Evolutionary conservation across 176 grass and related monocot genomes (phyloP).

Genomic region (Puya raimondii): DNA sequence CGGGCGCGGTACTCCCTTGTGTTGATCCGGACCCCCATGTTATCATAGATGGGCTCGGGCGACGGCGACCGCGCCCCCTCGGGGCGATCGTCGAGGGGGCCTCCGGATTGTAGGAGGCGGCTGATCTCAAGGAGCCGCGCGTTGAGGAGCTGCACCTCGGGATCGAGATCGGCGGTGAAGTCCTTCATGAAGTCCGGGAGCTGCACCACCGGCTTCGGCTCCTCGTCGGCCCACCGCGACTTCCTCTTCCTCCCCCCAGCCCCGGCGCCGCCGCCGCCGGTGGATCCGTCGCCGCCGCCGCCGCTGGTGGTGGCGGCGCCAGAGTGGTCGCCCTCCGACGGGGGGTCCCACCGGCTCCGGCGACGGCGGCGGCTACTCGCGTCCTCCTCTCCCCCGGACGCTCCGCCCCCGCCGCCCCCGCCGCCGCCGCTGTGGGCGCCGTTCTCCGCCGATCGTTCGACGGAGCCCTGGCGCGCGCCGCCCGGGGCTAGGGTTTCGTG

Average conservation of each 20-base stretch:
- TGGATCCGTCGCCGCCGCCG: constrained; percentile 47
- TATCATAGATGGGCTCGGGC: constrained; percentile 61
- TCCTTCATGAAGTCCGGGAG: constrained; percentile 99
- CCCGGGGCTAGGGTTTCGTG: constrained; percentile 40
- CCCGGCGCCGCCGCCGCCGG: constrained; percentile 32
- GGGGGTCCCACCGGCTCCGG: neutral
- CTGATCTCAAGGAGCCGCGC: constrained; percentile 76
- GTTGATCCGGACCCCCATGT: constrained; percentile 91
- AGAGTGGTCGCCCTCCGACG: constrained; percentile 19
- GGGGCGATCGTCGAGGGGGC: constrained; percentile 63
- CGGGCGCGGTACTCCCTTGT: constrained; percentile 75
- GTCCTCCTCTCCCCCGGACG: neutral
- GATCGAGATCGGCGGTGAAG: constrained; percentile 79
- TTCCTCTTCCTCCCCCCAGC: constrained; percentile 49
- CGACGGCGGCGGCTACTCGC: neutral
- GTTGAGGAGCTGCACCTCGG: constrained; percentile 83
- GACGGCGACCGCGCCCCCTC: constrained; percentile 24
- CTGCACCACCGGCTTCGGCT: constrained; percentile 52
- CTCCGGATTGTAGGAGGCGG: constrained; percentile 48
- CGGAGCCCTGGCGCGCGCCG: neutral
- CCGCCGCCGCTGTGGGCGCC: constrained; percentile 17
- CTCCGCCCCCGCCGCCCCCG: constrained; percentile 8
- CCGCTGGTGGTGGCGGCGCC: constrained; percentile 38
- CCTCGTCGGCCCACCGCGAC: constrained; percentile 93
- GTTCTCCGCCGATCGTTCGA: constrained; percentile 19